Base-by-base conservation (phyloP, 352 stramenopile genomes). In the Phytopythium kandeliae region DNA sequence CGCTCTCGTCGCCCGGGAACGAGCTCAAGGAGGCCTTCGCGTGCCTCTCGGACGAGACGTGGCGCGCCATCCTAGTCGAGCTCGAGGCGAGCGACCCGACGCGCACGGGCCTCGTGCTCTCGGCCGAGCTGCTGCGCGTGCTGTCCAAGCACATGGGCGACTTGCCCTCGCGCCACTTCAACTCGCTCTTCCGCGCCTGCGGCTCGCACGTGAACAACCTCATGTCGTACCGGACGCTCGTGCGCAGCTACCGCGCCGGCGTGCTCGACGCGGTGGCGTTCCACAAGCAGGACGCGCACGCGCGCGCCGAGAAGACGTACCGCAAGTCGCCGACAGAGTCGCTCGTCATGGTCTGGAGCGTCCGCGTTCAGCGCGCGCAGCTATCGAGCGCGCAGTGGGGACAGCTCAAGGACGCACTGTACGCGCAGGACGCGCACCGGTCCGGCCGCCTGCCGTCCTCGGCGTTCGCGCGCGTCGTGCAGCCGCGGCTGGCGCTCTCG, bases 1-100 rank as follows among this genome's bases (percentile, higher is more conserved):
- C 73, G 31, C 52, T 87, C 22, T 85, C 71, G 21, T 84, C 74
- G 11, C 76, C 76, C 2, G 76, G 74, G 3, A 87, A 84, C 8
- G 76, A 84, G 35, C 65, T 90, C 11, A 90, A 90, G 52, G 76
- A 90, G 33, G 74, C 76, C 2, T 81, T 90, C 46, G 87, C 79
- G 19, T 58, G 62, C 0, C 51, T 90, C 22, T 48, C 64, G 0
- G 79, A 90, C 51, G 71, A 67, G 6, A 62, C 57, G 21, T 90
- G 79, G 79, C 62, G 78, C 34, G 66, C 76, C 1, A 77, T 87
- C 51, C 82, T 82, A 44, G 66, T 90, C 3, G 79, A 88, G 28
- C 59, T 86, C 16, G 67, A 84, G 26, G 62, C 72, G 34, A 85
- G 74, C 50, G 76, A 90, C 51, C 55, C 62, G 12, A 62, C 66